phyloP scores from a whole-genome alignment of 805 yeast species.

The Candida insectorum region DNA sequence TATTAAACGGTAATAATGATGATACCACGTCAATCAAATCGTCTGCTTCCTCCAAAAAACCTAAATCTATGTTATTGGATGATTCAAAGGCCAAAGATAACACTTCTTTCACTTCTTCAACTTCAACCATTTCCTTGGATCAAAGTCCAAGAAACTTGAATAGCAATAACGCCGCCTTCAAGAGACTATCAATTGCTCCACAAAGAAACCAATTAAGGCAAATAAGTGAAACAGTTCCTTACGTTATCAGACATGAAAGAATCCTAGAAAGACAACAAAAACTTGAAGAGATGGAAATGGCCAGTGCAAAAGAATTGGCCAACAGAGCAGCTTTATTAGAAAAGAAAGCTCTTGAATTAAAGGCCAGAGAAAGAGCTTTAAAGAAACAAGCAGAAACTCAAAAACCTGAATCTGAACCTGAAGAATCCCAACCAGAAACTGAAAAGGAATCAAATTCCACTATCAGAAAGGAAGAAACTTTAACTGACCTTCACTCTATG shows the following conservation, averaged over 20 bases:
- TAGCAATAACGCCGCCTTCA: slow-evolving; percentile 31
- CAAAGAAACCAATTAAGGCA: slow-evolving; percentile 66
- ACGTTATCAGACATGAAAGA: slow-evolving; percentile 73
- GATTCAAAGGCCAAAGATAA: slow-evolving; percentile 25
- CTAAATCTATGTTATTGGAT: slow-evolving; percentile 36
- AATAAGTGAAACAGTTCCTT: slow-evolving; percentile 83
- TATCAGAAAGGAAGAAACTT: slow-evolving; percentile 47
- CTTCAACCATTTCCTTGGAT: slow-evolving; percentile 28
- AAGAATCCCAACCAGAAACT: neutral
- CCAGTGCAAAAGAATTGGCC: slow-evolving; percentile 70
- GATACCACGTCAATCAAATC: slow-evolving; percentile 19
- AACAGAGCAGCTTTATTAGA: slow-evolving; percentile 74
- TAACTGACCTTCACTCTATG: slow-evolving; percentile 48
- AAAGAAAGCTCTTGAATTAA: slow-evolving; percentile 68
- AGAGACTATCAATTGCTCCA: slow-evolving; percentile 43
- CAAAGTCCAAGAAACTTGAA: slow-evolving; percentile 16
- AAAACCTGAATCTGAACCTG: slow-evolving; percentile 2
- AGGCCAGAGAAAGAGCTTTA: slow-evolving; percentile 58
- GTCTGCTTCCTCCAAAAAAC: slow-evolving; percentile 16
- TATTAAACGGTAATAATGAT: slow-evolving; percentile 16
- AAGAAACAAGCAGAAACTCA: slow-evolving; percentile 22
- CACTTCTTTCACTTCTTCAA: slow-evolving; percentile 27
- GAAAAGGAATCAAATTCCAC: slow-evolving; percentile 7
- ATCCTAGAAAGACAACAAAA: slow-evolving; percentile 72
- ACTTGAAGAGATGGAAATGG: slow-evolving; percentile 74